Evolutionary conservation across 2,329 filamentous ascomycete genomes (phyloP), one percentile per base, ranked within the genome.

Genomic region (Sphaerulina populicola): DNA sequence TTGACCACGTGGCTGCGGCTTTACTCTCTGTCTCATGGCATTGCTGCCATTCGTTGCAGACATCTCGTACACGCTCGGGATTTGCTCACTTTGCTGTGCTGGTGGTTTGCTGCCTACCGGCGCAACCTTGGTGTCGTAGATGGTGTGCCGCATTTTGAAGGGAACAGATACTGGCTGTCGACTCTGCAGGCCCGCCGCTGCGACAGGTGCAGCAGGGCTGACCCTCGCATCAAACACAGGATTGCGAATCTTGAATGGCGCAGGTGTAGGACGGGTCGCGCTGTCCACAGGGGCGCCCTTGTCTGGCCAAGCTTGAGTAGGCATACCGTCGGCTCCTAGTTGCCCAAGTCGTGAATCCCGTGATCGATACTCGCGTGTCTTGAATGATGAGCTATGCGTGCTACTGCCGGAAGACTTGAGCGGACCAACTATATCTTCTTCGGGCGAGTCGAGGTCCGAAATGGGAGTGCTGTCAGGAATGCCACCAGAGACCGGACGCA

Each of bases 301-400:
- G 33, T 52, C 54, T 47, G 52, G 56, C 38, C 58, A 56, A 7
- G 59, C 57, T 43, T 57, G 51, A 33, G 57, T 59, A 35, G 62
- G 62, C 62, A 64, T 63, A 14, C 62, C 62, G 54, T 64, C 62
- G 35, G 61, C 60, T 29, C 62, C 62, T 7, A 64, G 36, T 37
- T 60, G 51, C 29, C 59, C 56, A 30, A 64, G 55, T 36, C 60
- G 54, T 30, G 61, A 58, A 18, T 61, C 57, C 44, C 58, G 52
- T 6, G 55, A 52, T 41, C 56, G 49, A 48, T 58, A 57, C 29
- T 49, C 50, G 44, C 47, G 52, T 30, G 49, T 47, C 23, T 50
- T 53, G 40, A 51, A 46, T 14, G 51, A 46, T 10, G 47, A 30
- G 36, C 15, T 47, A 23, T 38, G 37, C 21, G 50, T 39, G 9